Base-by-base conservation (phyloP, 2,329 filamentous ascomycete genomes). In the Didymella glomerata region DNA sequence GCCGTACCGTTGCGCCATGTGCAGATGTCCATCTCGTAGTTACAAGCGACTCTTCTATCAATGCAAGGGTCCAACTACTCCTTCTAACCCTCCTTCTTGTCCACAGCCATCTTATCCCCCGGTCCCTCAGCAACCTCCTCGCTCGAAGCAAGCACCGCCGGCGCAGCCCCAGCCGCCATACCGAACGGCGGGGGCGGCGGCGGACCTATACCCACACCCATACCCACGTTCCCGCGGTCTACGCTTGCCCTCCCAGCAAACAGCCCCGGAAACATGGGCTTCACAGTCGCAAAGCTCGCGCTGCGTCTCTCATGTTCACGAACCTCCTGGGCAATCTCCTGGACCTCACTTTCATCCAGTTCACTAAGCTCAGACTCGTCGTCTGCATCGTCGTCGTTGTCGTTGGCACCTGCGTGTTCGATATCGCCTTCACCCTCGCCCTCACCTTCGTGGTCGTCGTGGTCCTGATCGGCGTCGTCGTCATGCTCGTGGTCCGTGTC, bases 301-400 rank as follows among this genome's bases (percentile, higher is more conserved):
- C 65, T 62, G 8, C 67, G 54, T 6, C 64, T 53, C 25, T 64
- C 62, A 14, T 59, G 50, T 16, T 50, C 32, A 11, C 53, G 45
- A 2, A 66, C 64, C 47, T 69, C 59, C 34, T 76, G 68, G 13
- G 65, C 65, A 22, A 75, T 73, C 47, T 77, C 74, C 41, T 75
- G 69, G 1, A 76, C 75, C 38, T 77, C 75, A 2, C 68, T 71
- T 36, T 82, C 80, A 51, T 82, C 81, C 13, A 84, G 73, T 67
- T 85, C 83, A 56, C 81, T 84, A 2, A 85, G 72, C 70, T 85
- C 83, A 61, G 81, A 84, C 62, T 84, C 82, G 57, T 84, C 82
- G 67, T 84, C 83, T 0, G 82, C 82, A 63, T 77, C 79, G 61
- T 83, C 82, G 46, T 83, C 80, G 1, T 83, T 68, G 53, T 80